A percentile compares a stretch with the other conserved stretches of the same genome.
Conservation (phyloP, 352 stramenopile genomes). For the Pythium chondricola region DNA sequence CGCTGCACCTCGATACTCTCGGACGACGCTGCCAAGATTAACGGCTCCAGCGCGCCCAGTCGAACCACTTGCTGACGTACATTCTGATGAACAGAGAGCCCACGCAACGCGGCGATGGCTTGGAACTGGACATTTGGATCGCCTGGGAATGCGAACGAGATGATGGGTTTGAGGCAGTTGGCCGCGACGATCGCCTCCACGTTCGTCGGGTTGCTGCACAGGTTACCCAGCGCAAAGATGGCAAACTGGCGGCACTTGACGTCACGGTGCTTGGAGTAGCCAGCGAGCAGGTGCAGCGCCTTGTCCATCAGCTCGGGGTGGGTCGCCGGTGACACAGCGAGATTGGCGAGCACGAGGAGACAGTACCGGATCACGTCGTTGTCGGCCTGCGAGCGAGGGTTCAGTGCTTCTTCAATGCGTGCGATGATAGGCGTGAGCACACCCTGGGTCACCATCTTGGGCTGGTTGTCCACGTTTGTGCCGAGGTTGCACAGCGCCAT, state of each 20-base stretch:
- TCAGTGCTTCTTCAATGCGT: constrained; percentile 85
- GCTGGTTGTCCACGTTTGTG: constrained; percentile 92
- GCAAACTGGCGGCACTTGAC: constrained; percentile 96
- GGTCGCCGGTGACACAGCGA: constrained; percentile 83
- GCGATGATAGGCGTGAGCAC: constrained; percentile 87
- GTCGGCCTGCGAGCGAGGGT: constrained; percentile 89
- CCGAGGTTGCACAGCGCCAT: constrained; percentile 95
- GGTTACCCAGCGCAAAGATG: constrained; percentile 93
- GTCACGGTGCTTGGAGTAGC: constrained; percentile 92
- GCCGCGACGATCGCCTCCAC: constrained; percentile 84
- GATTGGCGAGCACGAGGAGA: constrained; percentile 91
- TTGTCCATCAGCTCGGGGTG: constrained; percentile 76
- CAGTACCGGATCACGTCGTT: constrained; percentile 95
- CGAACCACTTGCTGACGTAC: constrained; percentile 89
- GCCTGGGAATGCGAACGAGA: constrained; percentile 92
- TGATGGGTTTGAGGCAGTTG: constrained; percentile 89
- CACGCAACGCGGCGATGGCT: constrained; percentile 91
- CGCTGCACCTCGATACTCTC: constrained; percentile 94
- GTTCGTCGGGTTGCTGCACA: constrained; percentile 91
- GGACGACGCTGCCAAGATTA: constrained; percentile 88
- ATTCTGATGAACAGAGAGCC: constrained; percentile 87
- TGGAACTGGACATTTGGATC: constrained; percentile 96
- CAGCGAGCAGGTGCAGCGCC: constrained; percentile 83
- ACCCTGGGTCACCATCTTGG: constrained; percentile 82
- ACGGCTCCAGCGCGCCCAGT: constrained; percentile 90